A percentile compares a stretch with the other conserved stretches of the same genome.
phyloP scores from a whole-genome alignment of 768 basidiomycete genomes.

The Tricholoma sp. region DNA sequence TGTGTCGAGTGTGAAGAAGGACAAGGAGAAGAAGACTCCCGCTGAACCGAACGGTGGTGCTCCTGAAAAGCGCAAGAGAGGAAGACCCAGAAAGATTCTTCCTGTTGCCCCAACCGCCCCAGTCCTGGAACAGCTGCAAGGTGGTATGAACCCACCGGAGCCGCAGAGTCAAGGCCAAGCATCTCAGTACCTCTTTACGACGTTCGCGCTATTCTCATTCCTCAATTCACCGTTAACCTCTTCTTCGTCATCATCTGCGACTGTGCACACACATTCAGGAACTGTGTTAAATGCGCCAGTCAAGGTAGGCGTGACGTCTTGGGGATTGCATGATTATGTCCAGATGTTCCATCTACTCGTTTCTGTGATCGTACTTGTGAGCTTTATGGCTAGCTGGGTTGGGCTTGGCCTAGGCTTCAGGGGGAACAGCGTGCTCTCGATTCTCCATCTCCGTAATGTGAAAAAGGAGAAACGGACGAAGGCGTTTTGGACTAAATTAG shows the following conservation, averaged over 20 bases:
- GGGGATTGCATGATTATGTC: constrained; percentile 48
- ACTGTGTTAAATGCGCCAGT: constrained; percentile 41
- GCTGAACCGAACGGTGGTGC: constrained; percentile 27
- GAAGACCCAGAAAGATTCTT: constrained; percentile 71
- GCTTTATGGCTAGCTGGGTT: constrained; percentile 38
- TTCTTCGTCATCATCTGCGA: constrained; percentile 25
- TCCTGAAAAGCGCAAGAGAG: constrained; percentile 80
- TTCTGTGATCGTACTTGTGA: constrained; percentile 56
- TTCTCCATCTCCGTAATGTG: not conserved
- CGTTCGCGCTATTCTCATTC: constrained; percentile 81
- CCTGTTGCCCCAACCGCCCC: constrained; percentile 34
- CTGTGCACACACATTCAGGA: constrained; percentile 51
- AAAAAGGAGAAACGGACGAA: constrained; percentile 8
- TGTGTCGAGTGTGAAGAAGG: constrained; percentile 35
- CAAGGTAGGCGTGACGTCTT: constrained; percentile 18
- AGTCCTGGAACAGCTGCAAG: constrained; percentile 13
- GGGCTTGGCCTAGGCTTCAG: constrained; percentile 27
- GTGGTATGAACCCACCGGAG: constrained; percentile 2
- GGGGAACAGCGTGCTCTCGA: not conserved
- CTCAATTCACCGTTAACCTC: constrained; percentile 70
- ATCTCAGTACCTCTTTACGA: constrained; percentile 73
- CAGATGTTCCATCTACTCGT: constrained; percentile 64
- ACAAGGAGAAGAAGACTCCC: constrained; percentile 48
- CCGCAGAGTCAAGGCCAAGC: constrained; percentile 22
- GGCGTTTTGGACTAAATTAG: constrained; percentile 25